These are phyloP conservation scores for Picochlorum sp. DNA, from an alignment of 139 green algal species.

Conservation along the genomic window DNA sequence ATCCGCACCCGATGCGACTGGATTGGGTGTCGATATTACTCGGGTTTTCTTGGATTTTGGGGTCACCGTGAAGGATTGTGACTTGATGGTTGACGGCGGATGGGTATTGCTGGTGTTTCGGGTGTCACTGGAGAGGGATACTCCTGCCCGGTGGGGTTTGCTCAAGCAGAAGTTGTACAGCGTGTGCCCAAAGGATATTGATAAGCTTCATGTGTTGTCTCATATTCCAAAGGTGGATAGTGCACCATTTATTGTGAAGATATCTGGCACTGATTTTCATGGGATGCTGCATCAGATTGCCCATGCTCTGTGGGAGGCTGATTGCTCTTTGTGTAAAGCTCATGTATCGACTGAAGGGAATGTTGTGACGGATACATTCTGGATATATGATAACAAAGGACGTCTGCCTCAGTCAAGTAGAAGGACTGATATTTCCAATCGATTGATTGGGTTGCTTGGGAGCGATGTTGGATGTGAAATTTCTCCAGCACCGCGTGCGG, in stretches of 20 bases:
- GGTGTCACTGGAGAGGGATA: constrained; percentile 11
- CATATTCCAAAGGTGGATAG: not conserved
- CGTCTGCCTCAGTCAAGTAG: constrained; percentile 38
- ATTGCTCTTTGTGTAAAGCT: constrained; percentile 17
- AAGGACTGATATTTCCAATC: constrained; percentile 38
- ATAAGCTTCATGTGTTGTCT: not conserved
- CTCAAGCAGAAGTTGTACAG: constrained; percentile 20
- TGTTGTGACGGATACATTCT: constrained; percentile 65
- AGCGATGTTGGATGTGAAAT: constrained; percentile 21
- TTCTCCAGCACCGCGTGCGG: not conserved
- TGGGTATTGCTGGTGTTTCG: constrained; percentile 55
- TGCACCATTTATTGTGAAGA: constrained; percentile 3
- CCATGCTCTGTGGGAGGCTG: constrained; percentile 53
- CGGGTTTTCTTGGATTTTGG: constrained; percentile 53
- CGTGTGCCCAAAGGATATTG: constrained; percentile 12
- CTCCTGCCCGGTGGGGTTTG: constrained; percentile 41
- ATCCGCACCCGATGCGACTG: constrained; percentile 44
- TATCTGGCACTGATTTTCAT: constrained; percentile 38
- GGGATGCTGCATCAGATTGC: constrained; percentile 48
- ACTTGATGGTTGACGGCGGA: constrained; percentile 43
- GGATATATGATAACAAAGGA: constrained; percentile 52
- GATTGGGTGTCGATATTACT: constrained; percentile 30
- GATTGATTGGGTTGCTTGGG: constrained; percentile 40
- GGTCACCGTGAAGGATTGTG: constrained; percentile 33
- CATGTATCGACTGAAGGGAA: constrained; percentile 23